A percentile compares a stretch with the other conserved stretches of the same genome.
Conservation (phyloP, 306 rosid species). For the Lupinus albus region DNA sequence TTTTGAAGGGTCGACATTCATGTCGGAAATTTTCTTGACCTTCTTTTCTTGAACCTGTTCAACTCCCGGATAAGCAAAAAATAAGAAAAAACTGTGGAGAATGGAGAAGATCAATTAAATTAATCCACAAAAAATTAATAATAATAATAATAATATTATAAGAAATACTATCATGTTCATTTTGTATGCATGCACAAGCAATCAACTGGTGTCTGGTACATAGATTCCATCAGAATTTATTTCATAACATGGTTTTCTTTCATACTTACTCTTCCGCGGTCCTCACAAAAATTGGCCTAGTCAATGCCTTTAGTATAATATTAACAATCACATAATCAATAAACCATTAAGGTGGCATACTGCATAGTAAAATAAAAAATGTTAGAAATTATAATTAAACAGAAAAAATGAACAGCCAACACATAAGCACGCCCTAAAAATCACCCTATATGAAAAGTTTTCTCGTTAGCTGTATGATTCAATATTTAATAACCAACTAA, state of each 20-base stretch:
- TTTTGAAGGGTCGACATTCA: slow-evolving; percentile 81
- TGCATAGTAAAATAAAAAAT: not conserved
- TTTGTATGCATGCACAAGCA: slow-evolving; percentile 21
- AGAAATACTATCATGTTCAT: slow-evolving; percentile 15
- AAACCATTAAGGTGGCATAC: slow-evolving; percentile 9
- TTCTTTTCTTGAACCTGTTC: slow-evolving; percentile 96
- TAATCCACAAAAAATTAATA: slow-evolving; percentile 1
- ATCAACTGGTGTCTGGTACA: not conserved
- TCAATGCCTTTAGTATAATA: slow-evolving; percentile 4
- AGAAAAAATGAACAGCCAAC: not conserved
- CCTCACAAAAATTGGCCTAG: not conserved
- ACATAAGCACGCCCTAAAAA: slow-evolving; percentile 15
- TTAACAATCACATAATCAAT: not conserved
- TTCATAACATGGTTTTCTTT: not conserved
- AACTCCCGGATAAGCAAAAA: slow-evolving; percentile 43
- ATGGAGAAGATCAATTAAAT: slow-evolving; percentile 33
- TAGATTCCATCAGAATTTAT: slow-evolving; percentile 20
- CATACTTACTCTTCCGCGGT: slow-evolving; percentile 17
- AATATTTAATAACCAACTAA: not conserved
- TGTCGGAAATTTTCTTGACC: slow-evolving; percentile 87
- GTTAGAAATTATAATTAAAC: not conserved
- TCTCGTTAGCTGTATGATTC: not conserved
- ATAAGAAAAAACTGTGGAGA: slow-evolving; percentile 31
- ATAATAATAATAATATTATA: slow-evolving; percentile 30
- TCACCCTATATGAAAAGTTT: not conserved